Evolutionary conservation across 495 filamentous ascomycete species (phyloP).

Genomic region (Chaetomidium leptoderma): DNA sequence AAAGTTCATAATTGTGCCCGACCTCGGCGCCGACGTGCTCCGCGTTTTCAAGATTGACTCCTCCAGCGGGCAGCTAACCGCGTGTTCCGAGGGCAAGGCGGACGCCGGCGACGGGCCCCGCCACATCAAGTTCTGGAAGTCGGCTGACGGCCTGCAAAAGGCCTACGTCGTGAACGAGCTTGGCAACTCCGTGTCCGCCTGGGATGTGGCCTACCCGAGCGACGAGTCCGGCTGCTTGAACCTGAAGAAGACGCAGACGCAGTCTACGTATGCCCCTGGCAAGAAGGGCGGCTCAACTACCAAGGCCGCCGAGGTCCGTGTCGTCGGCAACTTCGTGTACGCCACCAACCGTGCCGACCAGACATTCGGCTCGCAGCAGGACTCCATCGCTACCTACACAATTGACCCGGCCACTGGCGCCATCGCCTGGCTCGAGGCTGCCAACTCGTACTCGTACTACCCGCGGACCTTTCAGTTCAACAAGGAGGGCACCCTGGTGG

Average conservation of each 20-base stretch:
- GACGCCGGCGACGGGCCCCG: slow-evolving; percentile 43
- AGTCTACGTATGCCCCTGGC: slow-evolving; percentile 36
- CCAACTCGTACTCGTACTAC: slow-evolving; percentile 43
- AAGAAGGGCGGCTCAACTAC: slow-evolving; percentile 33
- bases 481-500: slow-evolving; percentile 55
- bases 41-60: slow-evolving; percentile 56
- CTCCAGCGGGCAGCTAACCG: slow-evolving; percentile 34
- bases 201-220: slow-evolving; percentile 37
- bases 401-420: slow-evolving; percentile 32
- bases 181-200: slow-evolving; percentile 44
- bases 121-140: slow-evolving; percentile 43
- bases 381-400: slow-evolving; percentile 40
- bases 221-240: slow-evolving; percentile 30
- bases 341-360: slow-evolving; percentile 43
- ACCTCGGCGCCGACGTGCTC: slow-evolving; percentile 67
- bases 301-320: slow-evolving; percentile 44
- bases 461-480: slow-evolving; percentile 61
- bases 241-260: slow-evolving; percentile 35
- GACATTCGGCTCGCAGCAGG: slow-evolving; percentile 39
- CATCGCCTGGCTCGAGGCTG: slow-evolving; percentile 37
- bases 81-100: slow-evolving; percentile 34
- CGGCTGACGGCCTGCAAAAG: slow-evolving; percentile 29
- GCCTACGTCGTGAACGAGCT: slow-evolving; percentile 49
- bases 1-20: slow-evolving; percentile 60
- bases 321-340: slow-evolving; percentile 40